Conservation (phyloP, 2,329 filamentous ascomycete species). For the Xylogone sp. region DNA sequence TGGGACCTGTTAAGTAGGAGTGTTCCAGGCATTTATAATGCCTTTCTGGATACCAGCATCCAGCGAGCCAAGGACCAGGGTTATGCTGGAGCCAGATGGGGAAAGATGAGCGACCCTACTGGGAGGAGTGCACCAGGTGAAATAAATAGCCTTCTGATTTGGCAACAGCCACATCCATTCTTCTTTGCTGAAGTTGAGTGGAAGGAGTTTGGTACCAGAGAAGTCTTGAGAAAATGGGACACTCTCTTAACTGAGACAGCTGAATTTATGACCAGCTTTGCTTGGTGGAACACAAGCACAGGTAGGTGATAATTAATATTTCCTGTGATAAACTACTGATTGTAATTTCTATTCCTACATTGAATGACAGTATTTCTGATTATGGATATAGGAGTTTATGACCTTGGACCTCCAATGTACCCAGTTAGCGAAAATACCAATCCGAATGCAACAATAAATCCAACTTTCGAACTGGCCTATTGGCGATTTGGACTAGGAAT, state of each 20-base stretch:
- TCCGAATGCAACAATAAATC: conserved; percentile 52
- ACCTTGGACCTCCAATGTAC: conserved; percentile 48
- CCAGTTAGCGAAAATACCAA: conserved; percentile 54
- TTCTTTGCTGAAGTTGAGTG: conserved; percentile 57
- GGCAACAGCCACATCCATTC: conserved; percentile 60
- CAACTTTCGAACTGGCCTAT: conserved; percentile 56
- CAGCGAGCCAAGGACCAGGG: conserved; percentile 29
- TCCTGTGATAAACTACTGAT: not conserved
- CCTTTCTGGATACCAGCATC: conserved; percentile 27
- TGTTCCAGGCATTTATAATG: conserved; percentile 33
- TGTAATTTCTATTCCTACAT: too few relatives aligned
- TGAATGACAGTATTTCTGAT: too few relatives aligned
- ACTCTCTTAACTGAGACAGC: conserved; percentile 45
- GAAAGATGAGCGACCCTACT: conserved; percentile 55
- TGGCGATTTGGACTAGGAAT: conserved; percentile 57
- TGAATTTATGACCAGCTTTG: conserved; percentile 57
- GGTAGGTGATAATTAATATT: conserved; percentile 13
- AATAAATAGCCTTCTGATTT: conserved; percentile 58
- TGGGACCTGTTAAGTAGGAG: conserved; percentile 32
- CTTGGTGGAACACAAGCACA: conserved; percentile 49
- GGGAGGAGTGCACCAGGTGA: conserved; percentile 54
- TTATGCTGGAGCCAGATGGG: conserved; percentile 37
- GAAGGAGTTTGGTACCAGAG: conserved; percentile 36
- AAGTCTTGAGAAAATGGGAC: conserved; percentile 50
- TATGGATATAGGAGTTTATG: conserved; percentile 35